Percentiles rank a stretch among this genome's conserved stretches.
These are phyloP conservation scores for Jasminum sambac DNA, from an alignment of 257 asterid species.

Conservation along the genomic window DNA sequence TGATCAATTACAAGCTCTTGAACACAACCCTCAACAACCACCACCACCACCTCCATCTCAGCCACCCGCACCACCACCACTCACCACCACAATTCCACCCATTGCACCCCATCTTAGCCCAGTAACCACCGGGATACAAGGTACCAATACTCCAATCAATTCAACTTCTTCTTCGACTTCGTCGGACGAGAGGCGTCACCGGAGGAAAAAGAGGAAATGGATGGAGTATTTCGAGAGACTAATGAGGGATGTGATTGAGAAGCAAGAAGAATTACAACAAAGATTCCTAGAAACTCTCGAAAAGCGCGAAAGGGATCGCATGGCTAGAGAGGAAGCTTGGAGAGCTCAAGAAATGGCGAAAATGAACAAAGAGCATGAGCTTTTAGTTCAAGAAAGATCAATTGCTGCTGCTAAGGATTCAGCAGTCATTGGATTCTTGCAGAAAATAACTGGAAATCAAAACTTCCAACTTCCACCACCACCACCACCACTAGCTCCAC, in stretches of 20 bases:
- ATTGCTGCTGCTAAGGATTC: conserved; percentile 77
- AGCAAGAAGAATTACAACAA: conserved; percentile 74
- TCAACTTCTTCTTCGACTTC: conserved; percentile 78
- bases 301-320: conserved; percentile 66
- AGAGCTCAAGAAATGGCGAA: conserved; percentile 63
- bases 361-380: conserved; percentile 72
- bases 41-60: conserved; percentile 18
- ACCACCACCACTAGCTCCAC: conserved; percentile 13
- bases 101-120: conserved; percentile 31
- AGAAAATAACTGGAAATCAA: conserved; percentile 57
- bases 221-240: conserved; percentile 58
- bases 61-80: conserved; percentile 20
- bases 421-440: conserved; percentile 68
- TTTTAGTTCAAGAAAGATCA: conserved; percentile 72
- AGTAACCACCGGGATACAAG: conserved; percentile 30
- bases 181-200: conserved; percentile 60
- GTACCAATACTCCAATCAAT: conserved; percentile 9
- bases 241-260: conserved; percentile 58
- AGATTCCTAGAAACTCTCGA: conserved; percentile 65
- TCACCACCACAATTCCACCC: not conserved
- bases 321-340: conserved; percentile 79
- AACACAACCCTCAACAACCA: conserved; percentile 39
- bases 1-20: conserved; percentile 72
- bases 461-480: conserved; percentile 36
- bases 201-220: conserved; percentile 79